A percentile compares a stretch with the other conserved stretches of the same genome.
Evolutionary conservation across 352 stramenopile genomes (phyloP).

Genomic region (Pelagophyceae sp.): DNA sequence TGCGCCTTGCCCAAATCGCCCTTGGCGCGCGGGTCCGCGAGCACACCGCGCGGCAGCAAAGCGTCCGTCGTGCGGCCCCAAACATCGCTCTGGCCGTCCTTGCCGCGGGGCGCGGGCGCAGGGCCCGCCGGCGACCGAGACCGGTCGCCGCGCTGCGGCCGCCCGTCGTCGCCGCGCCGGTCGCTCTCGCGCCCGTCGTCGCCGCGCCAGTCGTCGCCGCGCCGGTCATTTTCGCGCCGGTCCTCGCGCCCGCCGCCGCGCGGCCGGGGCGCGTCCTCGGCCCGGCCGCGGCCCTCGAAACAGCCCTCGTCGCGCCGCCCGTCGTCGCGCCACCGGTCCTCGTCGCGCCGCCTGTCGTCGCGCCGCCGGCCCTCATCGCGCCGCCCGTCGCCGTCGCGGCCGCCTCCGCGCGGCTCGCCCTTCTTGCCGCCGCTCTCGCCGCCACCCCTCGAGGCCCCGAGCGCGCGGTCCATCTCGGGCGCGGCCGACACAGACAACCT

Average conservation of each 20-base stretch:
- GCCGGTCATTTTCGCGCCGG: neutral
- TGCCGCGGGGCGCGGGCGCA: neutral
- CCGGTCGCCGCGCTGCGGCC: too few relatives aligned
- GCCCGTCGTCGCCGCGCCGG: neutral
- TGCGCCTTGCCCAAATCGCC: slow-evolving; percentile 10
- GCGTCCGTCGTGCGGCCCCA: neutral
- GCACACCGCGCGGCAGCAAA: neutral
- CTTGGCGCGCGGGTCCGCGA: neutral
- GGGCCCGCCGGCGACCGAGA: neutral
- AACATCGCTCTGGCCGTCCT: neutral
- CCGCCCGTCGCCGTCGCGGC: too few relatives aligned
- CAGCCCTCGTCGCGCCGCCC: neutral
- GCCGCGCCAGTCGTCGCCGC: neutral
- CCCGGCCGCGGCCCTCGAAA: neutral
- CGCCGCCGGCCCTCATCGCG: neutral
- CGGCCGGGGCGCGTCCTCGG: neutral
- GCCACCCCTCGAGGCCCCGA: too few relatives aligned
- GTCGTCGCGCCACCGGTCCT: too few relatives aligned
- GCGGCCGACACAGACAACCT: too few relatives aligned
- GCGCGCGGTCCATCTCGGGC: neutral
- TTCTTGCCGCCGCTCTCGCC: neutral
- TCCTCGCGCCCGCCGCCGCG: neutral
- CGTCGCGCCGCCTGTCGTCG: too few relatives aligned
- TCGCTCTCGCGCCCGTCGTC: neutral
- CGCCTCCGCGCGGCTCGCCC: neutral